Conservation (phyloP, 1,284 basidiomycete species). For the Fomitopsis pinicola region DNA sequence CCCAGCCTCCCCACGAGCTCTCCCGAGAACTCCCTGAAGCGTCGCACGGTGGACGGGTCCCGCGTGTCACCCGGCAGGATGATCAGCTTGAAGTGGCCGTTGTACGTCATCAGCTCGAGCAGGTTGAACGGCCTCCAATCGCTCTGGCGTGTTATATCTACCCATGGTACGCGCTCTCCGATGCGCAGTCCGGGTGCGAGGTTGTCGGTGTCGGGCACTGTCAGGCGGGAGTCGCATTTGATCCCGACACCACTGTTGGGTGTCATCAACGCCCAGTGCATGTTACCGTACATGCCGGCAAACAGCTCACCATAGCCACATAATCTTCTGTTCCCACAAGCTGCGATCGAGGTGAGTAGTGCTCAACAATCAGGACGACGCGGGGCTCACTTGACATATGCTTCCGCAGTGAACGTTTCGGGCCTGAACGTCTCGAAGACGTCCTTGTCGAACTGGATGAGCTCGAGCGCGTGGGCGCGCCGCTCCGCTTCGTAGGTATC, state of each 20-base stretch:
- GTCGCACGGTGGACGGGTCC: background rate
- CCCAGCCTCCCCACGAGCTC: background rate
- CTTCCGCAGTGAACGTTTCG: background rate
- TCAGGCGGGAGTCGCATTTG: constrained; percentile 1
- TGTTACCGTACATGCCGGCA: too few relatives aligned
- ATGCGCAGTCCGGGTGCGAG: background rate
- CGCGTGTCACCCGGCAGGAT: background rate
- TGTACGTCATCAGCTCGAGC: background rate
- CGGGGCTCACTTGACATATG: background rate
- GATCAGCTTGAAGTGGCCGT: background rate
- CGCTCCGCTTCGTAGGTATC: constrained; percentile 6
- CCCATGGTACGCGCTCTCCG: constrained; percentile 2
- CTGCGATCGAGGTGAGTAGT: background rate
- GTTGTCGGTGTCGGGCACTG: background rate
- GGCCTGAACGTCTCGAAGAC: background rate
- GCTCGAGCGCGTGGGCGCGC: background rate
- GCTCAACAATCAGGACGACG: background rate
- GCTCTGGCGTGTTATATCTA: background rate
- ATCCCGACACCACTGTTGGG: constrained; percentile 1
- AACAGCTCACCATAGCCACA: background rate
- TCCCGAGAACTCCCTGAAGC: background rate
- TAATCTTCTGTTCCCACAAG: background rate
- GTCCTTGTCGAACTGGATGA: constrained; percentile 5
- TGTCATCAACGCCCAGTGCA: background rate
- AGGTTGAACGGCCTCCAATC: constrained; percentile 3